Percentiles rank a stretch among this genome's conserved stretches.
Conservation (phyloP, 2,329 filamentous ascomycete genomes). For the Cadophora malorum region DNA sequence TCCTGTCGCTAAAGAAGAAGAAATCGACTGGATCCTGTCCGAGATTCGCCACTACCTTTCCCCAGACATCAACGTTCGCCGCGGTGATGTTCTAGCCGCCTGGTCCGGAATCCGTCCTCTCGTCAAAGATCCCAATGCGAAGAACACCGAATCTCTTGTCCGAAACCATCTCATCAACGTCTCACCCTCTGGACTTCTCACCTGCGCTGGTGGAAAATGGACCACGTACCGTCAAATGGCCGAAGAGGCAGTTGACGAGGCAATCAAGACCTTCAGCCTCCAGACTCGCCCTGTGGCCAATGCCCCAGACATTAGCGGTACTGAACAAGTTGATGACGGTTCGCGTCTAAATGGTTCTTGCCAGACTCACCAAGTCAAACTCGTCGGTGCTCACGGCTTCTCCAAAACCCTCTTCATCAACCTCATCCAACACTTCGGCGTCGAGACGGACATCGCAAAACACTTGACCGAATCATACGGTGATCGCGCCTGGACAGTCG, state of each 20-base stretch:
- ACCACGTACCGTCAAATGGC: conserved; percentile 94
- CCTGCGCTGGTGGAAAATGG: conserved; percentile 90
- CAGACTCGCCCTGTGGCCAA: conserved; percentile 61
- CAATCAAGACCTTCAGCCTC: conserved; percentile 72
- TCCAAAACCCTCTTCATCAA: conserved; percentile 94
- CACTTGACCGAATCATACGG: conserved; percentile 89
- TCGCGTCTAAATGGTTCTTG: conserved; percentile 75
- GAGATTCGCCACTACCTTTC: conserved; percentile 84
- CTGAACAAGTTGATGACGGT: conserved; percentile 72
- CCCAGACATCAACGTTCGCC: conserved; percentile 83
- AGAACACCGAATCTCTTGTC: conserved; percentile 85
- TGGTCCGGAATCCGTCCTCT: conserved; percentile 90
- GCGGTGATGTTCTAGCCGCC: conserved; percentile 86
- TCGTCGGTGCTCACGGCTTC: conserved; percentile 85
- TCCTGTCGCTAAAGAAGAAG: conserved; percentile 79
- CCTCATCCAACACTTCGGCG: conserved; percentile 88
- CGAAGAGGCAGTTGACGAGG: conserved; percentile 85
- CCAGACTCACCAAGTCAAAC: conserved; percentile 81
- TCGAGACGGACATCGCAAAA: conserved; percentile 91
- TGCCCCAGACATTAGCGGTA: conserved; percentile 72
- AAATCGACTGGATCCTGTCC: conserved; percentile 86
- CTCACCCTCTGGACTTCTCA: conserved; percentile 80
- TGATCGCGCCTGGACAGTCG: conserved; percentile 91
- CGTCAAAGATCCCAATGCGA: conserved; percentile 84
- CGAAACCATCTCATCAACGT: conserved; percentile 85